A percentile compares a stretch with the other conserved stretches of the same genome.
Conservation (phyloP, 306 rosid genomes). For the Acacia acuminata region DNA sequence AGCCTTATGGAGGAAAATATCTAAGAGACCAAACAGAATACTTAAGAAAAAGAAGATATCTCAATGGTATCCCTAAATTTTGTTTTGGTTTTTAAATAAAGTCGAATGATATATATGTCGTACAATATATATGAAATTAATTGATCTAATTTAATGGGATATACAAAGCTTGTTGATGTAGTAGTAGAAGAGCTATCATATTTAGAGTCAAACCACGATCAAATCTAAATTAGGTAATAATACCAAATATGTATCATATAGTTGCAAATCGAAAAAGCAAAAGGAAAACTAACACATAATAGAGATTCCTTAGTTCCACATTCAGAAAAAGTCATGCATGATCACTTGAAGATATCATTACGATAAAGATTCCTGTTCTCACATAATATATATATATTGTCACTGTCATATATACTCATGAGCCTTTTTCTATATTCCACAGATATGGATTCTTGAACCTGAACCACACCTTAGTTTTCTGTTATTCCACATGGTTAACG, state of each 20-base stretch:
- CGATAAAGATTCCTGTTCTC: not conserved
- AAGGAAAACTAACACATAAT: not conserved
- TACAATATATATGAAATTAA: not conserved
- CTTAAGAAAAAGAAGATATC: not conserved
- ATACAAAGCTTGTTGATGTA: not conserved
- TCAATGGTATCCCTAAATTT: too few species aligned
- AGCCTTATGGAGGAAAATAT: not conserved
- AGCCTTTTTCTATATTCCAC: not conserved
- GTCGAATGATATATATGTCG: not conserved
- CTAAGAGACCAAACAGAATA: not conserved
- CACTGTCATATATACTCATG: not conserved
- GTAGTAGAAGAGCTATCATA: not conserved
- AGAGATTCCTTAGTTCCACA: not conserved
- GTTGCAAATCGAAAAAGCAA: not conserved
- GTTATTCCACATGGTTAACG: not conserved
- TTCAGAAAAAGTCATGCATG: not conserved
- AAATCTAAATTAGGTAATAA: not conserved
- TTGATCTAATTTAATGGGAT: not conserved
- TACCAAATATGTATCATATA: not conserved
- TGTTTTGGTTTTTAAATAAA: too few species aligned
- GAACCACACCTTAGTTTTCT: not conserved
- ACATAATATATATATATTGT: not conserved
- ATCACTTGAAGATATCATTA: not conserved
- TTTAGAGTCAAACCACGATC: not conserved
- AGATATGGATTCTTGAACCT: not conserved